Base-by-base conservation (phyloP, 257 asterid genomes). In the Solanum lycopersicoides region DNA sequence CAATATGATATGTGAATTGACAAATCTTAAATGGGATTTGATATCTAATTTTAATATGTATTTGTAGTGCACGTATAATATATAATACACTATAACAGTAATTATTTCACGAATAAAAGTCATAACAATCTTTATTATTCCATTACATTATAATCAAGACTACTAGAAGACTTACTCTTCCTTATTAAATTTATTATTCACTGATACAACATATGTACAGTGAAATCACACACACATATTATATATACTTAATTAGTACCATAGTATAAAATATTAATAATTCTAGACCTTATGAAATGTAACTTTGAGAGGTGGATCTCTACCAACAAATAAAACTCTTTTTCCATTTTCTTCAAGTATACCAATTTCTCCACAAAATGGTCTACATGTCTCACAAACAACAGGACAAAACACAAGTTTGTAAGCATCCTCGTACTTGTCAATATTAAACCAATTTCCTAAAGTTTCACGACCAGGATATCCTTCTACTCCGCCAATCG, bases 401-500 rank as follows among this genome's bases (percentile, higher is more conserved):
- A 73, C 84, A 35, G 89, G 89, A 76, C 89, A 87, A 80, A 30
- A 87, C n/a, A 71, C 84, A 87, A 87, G 23, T 66, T 83, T 87
- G 68, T 60, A 83, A 2, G 41, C 41, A 83, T 83, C 47, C 25
- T 66, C 76, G 63, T n/a, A 76, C 83, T n/a, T 76, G 23, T 76
- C 83, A 7, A 76, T 42, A 10, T n/a, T 76, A 1, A 76, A 76
- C 83, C 83, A 76, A 42, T 76, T 76, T 7, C 37, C 35, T 12
- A 76, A 13, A n/a, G 83, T 76, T 42, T 42, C 60, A n/a, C 60
- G 37, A 1, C 83, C 83, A n/a, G 83, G 83, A 76, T 76, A 42
- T 76, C 83, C 83, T 76, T 76, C 83, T 12, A 76, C 83, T 76
- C 83, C 83, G 0, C 60, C 83, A n/a, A 41, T 18, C 11, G n/a